phyloP scores from a whole-genome alignment of 108 stramenopile species.

The Stephanodiscus triporus region DNA sequence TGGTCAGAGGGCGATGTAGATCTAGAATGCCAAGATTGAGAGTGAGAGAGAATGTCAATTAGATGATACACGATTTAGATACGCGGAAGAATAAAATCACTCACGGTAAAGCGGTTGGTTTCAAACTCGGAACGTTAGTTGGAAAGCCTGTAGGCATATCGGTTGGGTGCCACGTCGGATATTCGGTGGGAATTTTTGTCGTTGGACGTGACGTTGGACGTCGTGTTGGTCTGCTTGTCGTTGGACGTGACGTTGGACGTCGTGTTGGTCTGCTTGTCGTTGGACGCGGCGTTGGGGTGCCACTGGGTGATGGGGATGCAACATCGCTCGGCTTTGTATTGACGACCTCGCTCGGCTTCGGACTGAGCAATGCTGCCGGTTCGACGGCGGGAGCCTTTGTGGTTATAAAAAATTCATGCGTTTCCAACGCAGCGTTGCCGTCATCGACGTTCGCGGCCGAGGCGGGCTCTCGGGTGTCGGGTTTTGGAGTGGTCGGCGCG shows the following conservation, averaged over 20 bases:
- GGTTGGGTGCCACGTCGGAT: conserved; percentile 8
- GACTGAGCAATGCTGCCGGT: too few species aligned
- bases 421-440: too few species aligned
- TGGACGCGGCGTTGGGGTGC: background rate
- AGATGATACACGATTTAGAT: background rate
- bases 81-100: background rate
- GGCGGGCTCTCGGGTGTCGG: too few species aligned
- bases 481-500: too few species aligned
- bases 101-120: background rate
- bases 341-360: background rate
- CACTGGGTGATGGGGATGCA: background rate
- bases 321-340: background rate
- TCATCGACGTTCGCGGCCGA: too few species aligned
- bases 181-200: background rate
- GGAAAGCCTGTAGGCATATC: conserved; percentile 4
- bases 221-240: too few species aligned
- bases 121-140: background rate
- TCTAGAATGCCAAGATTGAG: background rate
- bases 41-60: background rate
- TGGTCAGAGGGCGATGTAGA: background rate
- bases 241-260: too few species aligned
- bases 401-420: too few species aligned
- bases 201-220: too few species aligned
- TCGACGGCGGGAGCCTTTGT: too few species aligned
- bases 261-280: too few species aligned